Evolutionary conservation across 1,284 basidiomycete genomes (phyloP), one percentile per base, ranked within the genome.

Genomic region (Fomitopsis palustris): DNA sequence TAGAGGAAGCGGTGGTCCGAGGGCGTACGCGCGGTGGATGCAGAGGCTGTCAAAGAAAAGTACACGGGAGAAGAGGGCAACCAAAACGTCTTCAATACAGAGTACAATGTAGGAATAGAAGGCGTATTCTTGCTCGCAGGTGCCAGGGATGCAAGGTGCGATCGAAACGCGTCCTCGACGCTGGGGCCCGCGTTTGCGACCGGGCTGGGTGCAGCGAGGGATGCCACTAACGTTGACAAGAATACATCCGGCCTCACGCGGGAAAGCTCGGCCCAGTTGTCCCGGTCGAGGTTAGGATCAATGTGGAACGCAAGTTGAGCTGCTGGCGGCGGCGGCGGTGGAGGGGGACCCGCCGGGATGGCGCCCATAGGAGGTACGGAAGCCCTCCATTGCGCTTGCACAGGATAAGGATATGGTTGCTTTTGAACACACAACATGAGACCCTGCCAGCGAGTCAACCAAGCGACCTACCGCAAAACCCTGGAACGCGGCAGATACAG

Each of bases 31-130:
- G 84, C 76, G 16, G 83, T 85, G 5, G 83, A 82, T 1, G 85
- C 79, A 4, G 87, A 86, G n/a, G 87, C 84, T 6, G 88, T 89
- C 38, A 90, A 76, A 0, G 85, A 82, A 65, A 91, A 88, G 68
- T 89, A 90, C 0, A 84, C 77, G 0, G 89, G 87, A 0, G 87
- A 89, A 0, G 82, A 83, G 0, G 88, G 88, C 12, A 91, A 76
- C 88, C 89, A 91, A 64, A 91, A 91, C 0, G 89, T 90, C 69
- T 87, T 88, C 43, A 90, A 75, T 60, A 87, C 81, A 4, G 84
- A 86, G 68, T 91, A 91, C 0, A 89, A 72, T 0, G 83, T 81
- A 0, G 88, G 88, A 45, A 87, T 85, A 16, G 80, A 70, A 54
- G 81, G 80, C n/a, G 74, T 68, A 64, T 57, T 72, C 70, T 59